Base-by-base conservation (phyloP, 129 eudicot genomes). In the Deinandra increscens region DNA sequence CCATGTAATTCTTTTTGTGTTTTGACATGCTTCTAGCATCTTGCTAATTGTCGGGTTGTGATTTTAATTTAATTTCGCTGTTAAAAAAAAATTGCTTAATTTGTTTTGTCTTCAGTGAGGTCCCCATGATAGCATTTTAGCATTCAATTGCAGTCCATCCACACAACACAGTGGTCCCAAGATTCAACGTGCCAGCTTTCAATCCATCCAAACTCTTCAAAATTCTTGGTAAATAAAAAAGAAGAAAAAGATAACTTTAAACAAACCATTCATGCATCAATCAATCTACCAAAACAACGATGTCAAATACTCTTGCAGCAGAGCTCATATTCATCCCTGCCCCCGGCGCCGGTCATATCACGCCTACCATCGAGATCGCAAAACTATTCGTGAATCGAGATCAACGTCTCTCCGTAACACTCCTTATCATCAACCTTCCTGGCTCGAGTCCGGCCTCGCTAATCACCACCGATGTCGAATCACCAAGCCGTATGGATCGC, bases 271-370 rank as follows among this genome's bases (percentile, higher is more conserved):
- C 10, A n/a, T n/a, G n/a, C n/a, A 7, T 3, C 31, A 68, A 63
- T 55, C 64, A 53, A 38, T 0, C 1, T 7, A 7, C 31, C 31
- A 26, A 65, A 63, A 58, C 7, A 23, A 7, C 66, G 19, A 69
- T 79, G 75, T 64, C 59, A 14, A 69, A 22, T 1, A 38, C 56
- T 6, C 11, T 41, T 14, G 69, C 65, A n/a, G n/a, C n/a, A 36
- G 81, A 82, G 73, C 68, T 79, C 26, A 34, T 82, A 2, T 75
- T 79, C 74, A 59, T 82, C 62, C 87, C 87, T 9, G 48, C 73
- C 14, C 84, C 84, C 0, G 84, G 81, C 4, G 51, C n/a, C 7
- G 81, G 87, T 2, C 87, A 83, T 45, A 65, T 79, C 34, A 41
- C 66, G 22, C 72, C 87, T n/a, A 67, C 76, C 4, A 55, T 79